Conservation (phyloP, 768 basidiomycete species). For the Trametes cinnabarina region DNA sequence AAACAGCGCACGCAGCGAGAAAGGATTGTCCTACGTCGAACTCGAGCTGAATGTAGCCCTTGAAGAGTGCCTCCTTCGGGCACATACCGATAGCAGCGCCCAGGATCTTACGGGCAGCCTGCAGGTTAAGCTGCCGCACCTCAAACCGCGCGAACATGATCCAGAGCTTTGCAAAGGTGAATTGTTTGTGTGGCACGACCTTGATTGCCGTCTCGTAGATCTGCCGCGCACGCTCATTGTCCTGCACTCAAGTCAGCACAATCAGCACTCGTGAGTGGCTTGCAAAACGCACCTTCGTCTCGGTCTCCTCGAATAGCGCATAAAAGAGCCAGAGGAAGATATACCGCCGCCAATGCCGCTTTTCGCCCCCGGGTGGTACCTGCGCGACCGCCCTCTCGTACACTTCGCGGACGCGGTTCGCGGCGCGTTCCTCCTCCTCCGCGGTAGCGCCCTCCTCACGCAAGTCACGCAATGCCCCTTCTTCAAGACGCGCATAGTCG, state of each 20-base stretch:
- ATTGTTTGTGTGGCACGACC: constrained; percentile 92
- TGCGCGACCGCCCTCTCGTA: constrained; percentile 96
- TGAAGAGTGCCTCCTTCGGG: constrained; percentile 93
- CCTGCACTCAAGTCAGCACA: constrained; percentile 43
- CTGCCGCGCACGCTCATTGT: constrained; percentile 80
- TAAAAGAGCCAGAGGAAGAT: constrained; percentile 95
- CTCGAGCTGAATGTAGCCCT: constrained; percentile 93
- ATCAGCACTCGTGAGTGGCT: not conserved
- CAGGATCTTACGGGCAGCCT: constrained; percentile 83
- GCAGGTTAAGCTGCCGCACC: constrained; percentile 75
- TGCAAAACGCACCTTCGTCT: constrained; percentile 66
- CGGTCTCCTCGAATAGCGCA: constrained; percentile 95
- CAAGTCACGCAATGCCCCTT: constrained; percentile 76
- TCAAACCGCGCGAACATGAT: constrained; percentile 90
- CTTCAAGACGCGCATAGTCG: constrained; percentile 91
- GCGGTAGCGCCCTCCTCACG: constrained; percentile 70
- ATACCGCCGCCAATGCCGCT: constrained; percentile 87
- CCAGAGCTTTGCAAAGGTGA: constrained; percentile 99
- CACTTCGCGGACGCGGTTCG: constrained; percentile 79
- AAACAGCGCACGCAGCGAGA: not conserved
- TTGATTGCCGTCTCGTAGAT: constrained; percentile 88
- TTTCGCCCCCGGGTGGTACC: constrained; percentile 91
- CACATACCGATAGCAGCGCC: constrained; percentile 93
- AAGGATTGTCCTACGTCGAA: constrained; percentile 60
- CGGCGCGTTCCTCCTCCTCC: constrained; percentile 64